Conservation (phyloP, 2,329 filamentous ascomycete genomes). For the Chlorencoelia australis region DNA sequence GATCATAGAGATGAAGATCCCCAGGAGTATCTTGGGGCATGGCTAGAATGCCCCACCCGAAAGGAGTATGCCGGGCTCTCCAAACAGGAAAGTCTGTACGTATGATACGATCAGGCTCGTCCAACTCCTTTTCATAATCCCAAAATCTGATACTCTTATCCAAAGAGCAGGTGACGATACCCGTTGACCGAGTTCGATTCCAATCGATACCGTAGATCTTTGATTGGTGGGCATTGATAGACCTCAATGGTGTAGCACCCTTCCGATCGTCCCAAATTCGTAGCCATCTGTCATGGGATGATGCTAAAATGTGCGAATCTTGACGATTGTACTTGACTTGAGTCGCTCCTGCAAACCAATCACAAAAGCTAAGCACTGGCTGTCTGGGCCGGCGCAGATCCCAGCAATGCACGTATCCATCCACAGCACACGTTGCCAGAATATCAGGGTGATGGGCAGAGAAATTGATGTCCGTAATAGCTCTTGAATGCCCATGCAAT, state of each 20-base stretch:
- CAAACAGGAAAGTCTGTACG: conserved; percentile 78
- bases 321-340: conserved; percentile 94
- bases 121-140: conserved; percentile 59
- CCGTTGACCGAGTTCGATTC: conserved; percentile 67
- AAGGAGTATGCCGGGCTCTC: conserved; percentile 84
- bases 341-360: conserved; percentile 88
- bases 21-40: conserved; percentile 89
- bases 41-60: conserved; percentile 73
- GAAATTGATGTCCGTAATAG: conserved; percentile 95
- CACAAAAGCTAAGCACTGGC: conserved; percentile 72
- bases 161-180: conserved; percentile 77
- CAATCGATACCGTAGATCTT: conserved; percentile 96
- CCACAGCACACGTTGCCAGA: conserved; percentile 82
- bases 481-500: conserved; percentile 73
- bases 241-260: conserved; percentile 66
- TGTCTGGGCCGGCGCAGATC: conserved; percentile 67
- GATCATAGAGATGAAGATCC: conserved; percentile 75
- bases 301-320: conserved; percentile 77
- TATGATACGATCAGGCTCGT: conserved; percentile 66
- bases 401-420: conserved; percentile 90
- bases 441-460: conserved; percentile 85
- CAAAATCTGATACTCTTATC: conserved; percentile 92
- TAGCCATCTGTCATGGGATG: conserved; percentile 78
- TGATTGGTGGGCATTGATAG: conserved; percentile 78
- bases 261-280: conserved; percentile 86